Evolutionary conservation across 78 protist genomes (phyloP), one percentile per base, ranked within the genome.

Genomic region (Dictyostelium capitatum): DNA sequence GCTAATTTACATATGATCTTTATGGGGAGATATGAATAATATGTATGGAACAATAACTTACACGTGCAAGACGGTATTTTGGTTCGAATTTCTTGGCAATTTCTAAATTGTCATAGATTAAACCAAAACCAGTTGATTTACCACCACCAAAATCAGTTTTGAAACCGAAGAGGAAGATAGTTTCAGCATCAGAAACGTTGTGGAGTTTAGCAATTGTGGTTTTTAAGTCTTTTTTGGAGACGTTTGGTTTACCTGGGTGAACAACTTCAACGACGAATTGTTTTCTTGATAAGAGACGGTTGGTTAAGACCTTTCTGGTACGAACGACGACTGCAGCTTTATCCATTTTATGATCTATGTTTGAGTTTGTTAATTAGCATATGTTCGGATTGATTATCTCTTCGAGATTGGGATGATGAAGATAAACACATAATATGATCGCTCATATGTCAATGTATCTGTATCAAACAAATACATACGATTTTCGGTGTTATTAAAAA

Each of bases 61-160:
- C 97, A 41, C 99, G 97, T 9, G 90, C 80, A 37, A 95, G 96
- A 41, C 99, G 92, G 98, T 95, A 95, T 87, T 92, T 90, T 77
- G 99, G 98, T 96, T 98, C 99, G 90, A 70, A 93, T 89, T 94
- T 81, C 98, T 98, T 98, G 92, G 82, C 56, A 46, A 95, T 91
- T 6, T 96, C 97, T 79, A 94, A 23, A 83, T 28, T 65, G 95
- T 98, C 99, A 93, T 98, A 98, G 99, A 98, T 97, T 75, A 98
- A 72, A 80, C 98, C 99, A 74, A 98, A 98, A 83, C 99, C 99
- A 23, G 99, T 97, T 75, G 97, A 89, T 48, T 75, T 80, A 80
- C 99, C 99, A 46, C 99, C 99, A 83, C 99, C 99, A 72, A 98
- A 99, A 25, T 80, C 95, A 19, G 98, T 98, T 50, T 82, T 50